Evolutionary conservation across 306 rosid species (phyloP).

Genomic region (Begonia fuchsioides): DNA sequence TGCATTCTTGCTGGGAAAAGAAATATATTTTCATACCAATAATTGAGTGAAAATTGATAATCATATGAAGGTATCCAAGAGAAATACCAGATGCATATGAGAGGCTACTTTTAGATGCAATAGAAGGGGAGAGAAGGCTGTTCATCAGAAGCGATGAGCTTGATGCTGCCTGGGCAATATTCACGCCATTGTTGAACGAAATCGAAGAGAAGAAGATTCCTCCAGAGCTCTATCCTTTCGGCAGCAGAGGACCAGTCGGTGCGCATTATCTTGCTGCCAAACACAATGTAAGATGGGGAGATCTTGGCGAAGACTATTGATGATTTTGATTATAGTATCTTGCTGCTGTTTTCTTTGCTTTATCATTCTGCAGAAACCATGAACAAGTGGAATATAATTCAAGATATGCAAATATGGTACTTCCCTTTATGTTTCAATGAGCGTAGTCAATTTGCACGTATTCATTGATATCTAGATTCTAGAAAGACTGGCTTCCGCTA

Average conservation of each 20-base stretch:
- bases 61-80: conserved; percentile 50
- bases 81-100: conserved; percentile 97
- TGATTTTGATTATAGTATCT: too few species aligned
- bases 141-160: conserved; percentile 97
- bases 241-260: conserved; percentile 94
- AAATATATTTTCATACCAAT: neutral
- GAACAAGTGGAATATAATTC: too few species aligned
- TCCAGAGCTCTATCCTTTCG: conserved; percentile 90
- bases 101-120: conserved; percentile 80
- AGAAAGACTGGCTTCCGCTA: too few species aligned
- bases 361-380: too few species aligned
- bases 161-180: conserved; percentile 84
- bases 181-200: conserved; percentile 81
- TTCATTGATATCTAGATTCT: too few species aligned
- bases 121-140: conserved; percentile 84
- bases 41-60: conserved; percentile 5
- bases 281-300: conserved; percentile 90
- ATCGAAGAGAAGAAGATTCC: conserved; percentile 72
- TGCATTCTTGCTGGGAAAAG: neutral
- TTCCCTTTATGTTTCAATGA: too few species aligned
- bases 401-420: too few species aligned
- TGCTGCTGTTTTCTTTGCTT: too few species aligned
- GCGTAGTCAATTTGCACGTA: too few species aligned
- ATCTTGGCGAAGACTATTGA: conserved; percentile 37
- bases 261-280: conserved; percentile 88